phyloP scores from a whole-genome alignment of 495 filamentous ascomycete species.

The Pseudomonodictys pantanalensis region DNA sequence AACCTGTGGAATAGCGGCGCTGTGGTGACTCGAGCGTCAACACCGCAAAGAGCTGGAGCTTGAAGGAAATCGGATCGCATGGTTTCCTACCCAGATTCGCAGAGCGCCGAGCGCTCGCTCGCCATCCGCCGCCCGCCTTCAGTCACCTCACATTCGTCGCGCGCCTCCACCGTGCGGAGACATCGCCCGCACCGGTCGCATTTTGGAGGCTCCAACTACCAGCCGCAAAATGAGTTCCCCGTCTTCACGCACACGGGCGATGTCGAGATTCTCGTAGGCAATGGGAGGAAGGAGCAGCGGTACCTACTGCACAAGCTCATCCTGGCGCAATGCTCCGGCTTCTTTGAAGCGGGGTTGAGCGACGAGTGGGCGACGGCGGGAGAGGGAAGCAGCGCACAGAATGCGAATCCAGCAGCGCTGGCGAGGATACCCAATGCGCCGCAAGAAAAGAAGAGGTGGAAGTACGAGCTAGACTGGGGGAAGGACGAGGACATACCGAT shows the following conservation, averaged over 20 bases:
- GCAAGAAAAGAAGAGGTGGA: constrained; percentile 62
- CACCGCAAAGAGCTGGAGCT: constrained; percentile 2
- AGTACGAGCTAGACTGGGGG: constrained; percentile 81
- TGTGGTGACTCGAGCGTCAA: not conserved
- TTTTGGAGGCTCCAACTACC: constrained; percentile 65
- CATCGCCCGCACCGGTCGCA: constrained; percentile 78
- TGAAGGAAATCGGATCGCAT: constrained; percentile 16
- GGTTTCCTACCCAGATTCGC: constrained; percentile 62
- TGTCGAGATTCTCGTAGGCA: constrained; percentile 79
- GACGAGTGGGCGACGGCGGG: constrained; percentile 73
- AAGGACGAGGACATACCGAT: constrained; percentile 73
- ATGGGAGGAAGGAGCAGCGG: constrained; percentile 67
- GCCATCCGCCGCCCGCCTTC: constrained; percentile 58
- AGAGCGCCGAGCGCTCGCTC: constrained; percentile 50
- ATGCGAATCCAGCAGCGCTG: constrained; percentile 25
- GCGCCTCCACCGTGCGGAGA: constrained; percentile 54
- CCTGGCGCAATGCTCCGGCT: constrained; percentile 81
- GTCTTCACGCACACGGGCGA: constrained; percentile 87
- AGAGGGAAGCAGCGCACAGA: constrained; percentile 53
- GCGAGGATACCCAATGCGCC: constrained; percentile 40
- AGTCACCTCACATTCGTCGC: constrained; percentile 59
- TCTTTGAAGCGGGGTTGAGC: constrained; percentile 86
- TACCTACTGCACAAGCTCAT: constrained; percentile 85
- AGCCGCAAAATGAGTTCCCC: constrained; percentile 85
- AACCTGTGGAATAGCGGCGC: not conserved